phyloP scores from a whole-genome alignment of 2,329 filamentous ascomycete genomes.

The Zasmidium citrigriseum region DNA sequence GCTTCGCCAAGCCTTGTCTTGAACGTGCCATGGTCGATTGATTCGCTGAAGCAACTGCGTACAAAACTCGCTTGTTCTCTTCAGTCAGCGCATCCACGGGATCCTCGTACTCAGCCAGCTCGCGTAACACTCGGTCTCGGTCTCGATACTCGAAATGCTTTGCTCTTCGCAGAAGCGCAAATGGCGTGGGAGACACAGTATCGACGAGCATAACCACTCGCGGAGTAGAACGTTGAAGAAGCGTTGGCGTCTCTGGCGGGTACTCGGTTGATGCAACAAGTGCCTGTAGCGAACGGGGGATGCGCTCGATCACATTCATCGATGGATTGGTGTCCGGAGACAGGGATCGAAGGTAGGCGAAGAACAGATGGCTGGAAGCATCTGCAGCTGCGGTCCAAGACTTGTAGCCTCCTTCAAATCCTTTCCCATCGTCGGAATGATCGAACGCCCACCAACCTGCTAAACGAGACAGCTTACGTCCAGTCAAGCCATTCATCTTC shows the following conservation, averaged over 20 bases:
- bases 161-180: conserved; percentile 82
- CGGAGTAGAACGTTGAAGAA: conserved; percentile 78
- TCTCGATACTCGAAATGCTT: conserved; percentile 96
- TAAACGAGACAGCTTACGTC: conserved; percentile 89
- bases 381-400: conserved; percentile 89
- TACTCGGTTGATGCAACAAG: conserved; percentile 92
- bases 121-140: conserved; percentile 78
- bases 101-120: conserved; percentile 87
- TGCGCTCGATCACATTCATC: conserved; percentile 75
- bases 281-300: conserved; percentile 89
- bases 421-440: conserved; percentile 79
- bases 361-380: conserved; percentile 95
- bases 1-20: conserved; percentile 51
- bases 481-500: conserved; percentile 89
- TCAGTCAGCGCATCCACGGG: conserved; percentile 86
- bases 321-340: conserved; percentile 72
- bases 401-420: conserved; percentile 93
- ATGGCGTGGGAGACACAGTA: conserved; percentile 89
- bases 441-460: conserved; percentile 99
- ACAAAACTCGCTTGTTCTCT: conserved; percentile 87
- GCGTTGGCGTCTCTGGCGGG: conserved; percentile 73
- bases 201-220: conserved; percentile 98
- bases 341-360: conserved; percentile 89
- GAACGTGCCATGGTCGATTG: conserved; percentile 66
- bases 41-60: conserved; percentile 84